Conservation (phyloP, 2,329 filamentous ascomycete genomes). For the Pestalotiopsis sp. region DNA sequence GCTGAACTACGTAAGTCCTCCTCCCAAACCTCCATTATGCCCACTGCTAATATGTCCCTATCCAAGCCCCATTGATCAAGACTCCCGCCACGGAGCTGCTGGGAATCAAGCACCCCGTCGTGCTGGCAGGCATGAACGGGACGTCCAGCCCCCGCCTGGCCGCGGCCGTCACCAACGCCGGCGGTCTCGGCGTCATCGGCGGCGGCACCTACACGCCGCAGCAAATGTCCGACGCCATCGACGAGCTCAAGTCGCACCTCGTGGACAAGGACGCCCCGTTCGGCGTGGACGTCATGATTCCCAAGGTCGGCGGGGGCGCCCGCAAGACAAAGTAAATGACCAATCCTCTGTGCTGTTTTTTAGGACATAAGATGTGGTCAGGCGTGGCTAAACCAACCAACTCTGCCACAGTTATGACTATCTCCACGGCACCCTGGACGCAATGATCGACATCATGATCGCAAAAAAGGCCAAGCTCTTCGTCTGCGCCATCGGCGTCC, state of each 20-base stretch:
- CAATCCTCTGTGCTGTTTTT: neutral
- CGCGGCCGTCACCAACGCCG: constrained; percentile 92
- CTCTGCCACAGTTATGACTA: constrained; percentile 24
- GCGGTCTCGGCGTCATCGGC: constrained; percentile 91
- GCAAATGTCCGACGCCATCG: constrained; percentile 91
- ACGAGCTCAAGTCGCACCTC: constrained; percentile 84
- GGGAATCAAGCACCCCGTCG: constrained; percentile 90
- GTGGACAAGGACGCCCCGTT: constrained; percentile 76
- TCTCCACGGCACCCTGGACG: constrained; percentile 29
- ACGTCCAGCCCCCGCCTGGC: constrained; percentile 92
- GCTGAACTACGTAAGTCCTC: neutral
- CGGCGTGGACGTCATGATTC: constrained; percentile 34
- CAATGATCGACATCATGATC: constrained; percentile 33
- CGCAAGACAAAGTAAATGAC: constrained; percentile 28
- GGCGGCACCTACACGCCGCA: constrained; percentile 92
- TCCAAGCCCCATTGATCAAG: neutral
- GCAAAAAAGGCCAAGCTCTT: constrained; percentile 32
- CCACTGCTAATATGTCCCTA: neutral
- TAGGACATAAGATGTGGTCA: no score
- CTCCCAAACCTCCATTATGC: neutral
- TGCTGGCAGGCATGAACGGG: constrained; percentile 98
- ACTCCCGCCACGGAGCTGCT: constrained; percentile 91
- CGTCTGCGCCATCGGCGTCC: constrained; percentile 33
- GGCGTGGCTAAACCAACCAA: no score
- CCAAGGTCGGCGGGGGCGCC: constrained; percentile 32